Evolutionary conservation across 1,284 basidiomycete species (phyloP).

Genomic region (Fistulina hepatica): DNA sequence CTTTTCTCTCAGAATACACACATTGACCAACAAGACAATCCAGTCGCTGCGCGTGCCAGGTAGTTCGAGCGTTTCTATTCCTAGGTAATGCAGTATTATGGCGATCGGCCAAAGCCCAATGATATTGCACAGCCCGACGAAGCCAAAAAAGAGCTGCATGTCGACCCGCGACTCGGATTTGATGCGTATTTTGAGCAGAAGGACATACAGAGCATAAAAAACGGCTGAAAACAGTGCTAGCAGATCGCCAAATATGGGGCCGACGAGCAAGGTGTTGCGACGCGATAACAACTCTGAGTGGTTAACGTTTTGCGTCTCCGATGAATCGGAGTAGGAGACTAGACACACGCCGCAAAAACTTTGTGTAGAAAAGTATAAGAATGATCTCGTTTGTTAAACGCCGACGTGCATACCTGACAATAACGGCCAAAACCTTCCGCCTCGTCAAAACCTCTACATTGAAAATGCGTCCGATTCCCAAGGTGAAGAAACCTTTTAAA

Average conservation of each 20-base stretch:
- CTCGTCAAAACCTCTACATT: slow-evolving; percentile 72
- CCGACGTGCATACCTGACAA: slow-evolving; percentile 49
- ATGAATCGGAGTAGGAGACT: slow-evolving; percentile 74
- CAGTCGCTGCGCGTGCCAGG: slow-evolving; percentile 55
- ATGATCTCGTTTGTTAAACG: slow-evolving; percentile 12
- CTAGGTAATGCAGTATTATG: slow-evolving; percentile 67
- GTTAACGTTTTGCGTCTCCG: slow-evolving; percentile 13
- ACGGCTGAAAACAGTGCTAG: slow-evolving; percentile 75
- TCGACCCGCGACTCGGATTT: slow-evolving; percentile 77
- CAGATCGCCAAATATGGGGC: slow-evolving; percentile 58
- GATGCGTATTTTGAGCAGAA: slow-evolving; percentile 83
- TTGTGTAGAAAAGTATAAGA: slow-evolving; percentile 6
- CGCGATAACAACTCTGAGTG: too few relatives aligned
- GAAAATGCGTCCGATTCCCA: slow-evolving; percentile 77
- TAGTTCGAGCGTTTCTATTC: slow-evolving; percentile 66
- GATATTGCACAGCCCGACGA: slow-evolving; percentile 88
- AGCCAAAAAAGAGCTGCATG: slow-evolving; percentile 92
- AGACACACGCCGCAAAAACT: slow-evolving; percentile 83
- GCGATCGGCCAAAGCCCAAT: slow-evolving; percentile 75
- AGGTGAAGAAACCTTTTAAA: slow-evolving; percentile 83
- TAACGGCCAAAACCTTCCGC: slow-evolving; percentile 73
- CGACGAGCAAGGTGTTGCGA: slow-evolving; percentile 13
- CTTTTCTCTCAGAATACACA: slow-evolving; percentile 24
- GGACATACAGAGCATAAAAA: slow-evolving; percentile 89
- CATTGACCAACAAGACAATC: slow-evolving; percentile 67